Evolutionary conservation across 2,329 filamentous ascomycete species (phyloP), one percentile per base, ranked within the genome.

Genomic region (Colletotrichum melonis): DNA sequence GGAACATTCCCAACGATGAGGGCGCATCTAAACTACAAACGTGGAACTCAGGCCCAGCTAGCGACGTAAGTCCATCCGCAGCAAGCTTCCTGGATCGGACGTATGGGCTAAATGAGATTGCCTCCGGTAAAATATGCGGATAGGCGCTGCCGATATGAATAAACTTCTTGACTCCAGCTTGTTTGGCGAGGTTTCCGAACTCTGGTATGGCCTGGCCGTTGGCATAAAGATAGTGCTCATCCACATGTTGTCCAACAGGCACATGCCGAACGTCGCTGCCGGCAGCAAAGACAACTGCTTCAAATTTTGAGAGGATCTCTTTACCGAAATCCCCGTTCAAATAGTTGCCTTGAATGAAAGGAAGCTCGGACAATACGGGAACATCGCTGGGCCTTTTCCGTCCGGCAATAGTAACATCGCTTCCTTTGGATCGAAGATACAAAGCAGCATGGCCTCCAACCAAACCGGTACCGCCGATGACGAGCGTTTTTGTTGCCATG

Each of bases 241-340:
- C 63, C 6, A 63, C 63, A 7, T 32, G 28, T 26, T 67, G 35
- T 16, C 30, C 72, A 2, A 38, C 12, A 4, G 72, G 72, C 3
- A 74, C 67, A 30, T 74, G 72, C 4, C 72, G 68, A 22, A 63
- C 32, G 30, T 74, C 72, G 52, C 67, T 62, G 9, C 72, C 67
- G 7, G 72, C 72, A 9, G 67, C 28, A 30, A 74, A 74, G 7
- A 74, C 67, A 3, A 74, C 30, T 11, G 58, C 67, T 1, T 74
- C 67, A 26, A 74, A 74, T 9, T 0, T 6, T 2, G 58, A 19
- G 19, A 71, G 72, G 12, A 26, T 6, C 0, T 67, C 63, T 14
- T 6, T 12, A 11, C 56, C 30, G 26, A 67, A 38, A 8, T 56
- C 63, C n/a, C 22, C 46, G 19, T 26, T 11, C 16, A 59, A 24